Evolutionary conservation across 306 rosid genomes (phyloP), one percentile per base, ranked within the genome.

Genomic region (Sesbania bispinosa): DNA sequence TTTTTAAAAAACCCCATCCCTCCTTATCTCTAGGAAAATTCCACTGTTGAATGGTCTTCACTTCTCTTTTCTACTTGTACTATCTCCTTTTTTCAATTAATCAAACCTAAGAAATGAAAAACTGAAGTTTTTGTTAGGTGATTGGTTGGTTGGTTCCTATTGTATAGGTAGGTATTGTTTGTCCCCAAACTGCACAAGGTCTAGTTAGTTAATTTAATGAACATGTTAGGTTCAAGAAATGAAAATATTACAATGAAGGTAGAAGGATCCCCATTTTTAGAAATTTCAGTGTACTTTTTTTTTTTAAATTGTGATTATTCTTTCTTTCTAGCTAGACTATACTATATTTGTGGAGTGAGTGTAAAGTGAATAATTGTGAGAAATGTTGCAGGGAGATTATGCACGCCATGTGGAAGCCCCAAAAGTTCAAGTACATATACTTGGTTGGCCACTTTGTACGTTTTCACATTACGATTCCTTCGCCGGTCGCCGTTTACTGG

Each of bases 371-470:
- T 18, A 74, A 67, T 66, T 53, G 50, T 39, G 62, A 6, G 16
- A 7, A 58, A 5, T 60, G 38, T 29, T 76, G 39, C 96, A 93
- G 98, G 63, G 98, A 93, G 74, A 92, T 92, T 30, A 92, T 92
- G 98, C 96, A 92, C 20, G 98, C 98, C 29, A 92, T 92, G 98
- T 92, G 98, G 98, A 93, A 90, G 81, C 98, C 98, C 1, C 91
- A 90, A 77, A 93, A 90, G 43, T 93, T 93, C 87, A 93, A 93
- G 85, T 85, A 66, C 83, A 88, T 93, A 23, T 93, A 93, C 80
- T 73, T 93, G n/a, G 72, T 13, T 79, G 59, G 98, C 98, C 16
- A 93, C 98, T n/a, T 78, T 93, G 7, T 93, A 93, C 47, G 98
- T 93, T 20, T 93, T 72, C 77, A 93, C 98, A 2, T 57, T 93